These are phyloP conservation scores for Phaeotremella skinneri DNA, from an alignment of 768 basidiomycete species.

Conservation along the genomic window DNA sequence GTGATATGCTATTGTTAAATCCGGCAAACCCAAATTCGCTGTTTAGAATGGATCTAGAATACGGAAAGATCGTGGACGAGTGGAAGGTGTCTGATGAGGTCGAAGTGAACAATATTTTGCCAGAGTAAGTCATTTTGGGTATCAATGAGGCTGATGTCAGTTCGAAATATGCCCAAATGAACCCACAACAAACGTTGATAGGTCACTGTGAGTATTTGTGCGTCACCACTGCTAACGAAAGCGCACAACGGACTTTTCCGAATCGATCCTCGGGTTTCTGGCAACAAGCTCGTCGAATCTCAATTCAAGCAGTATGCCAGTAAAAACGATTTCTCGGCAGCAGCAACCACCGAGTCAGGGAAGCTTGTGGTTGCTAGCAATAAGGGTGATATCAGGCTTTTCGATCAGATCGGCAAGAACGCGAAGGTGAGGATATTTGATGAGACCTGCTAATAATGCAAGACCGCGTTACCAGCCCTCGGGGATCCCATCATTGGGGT, in stretches of 20 bases:
- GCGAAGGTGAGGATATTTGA: slow-evolving; percentile 61
- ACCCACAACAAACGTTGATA: slow-evolving; percentile 85
- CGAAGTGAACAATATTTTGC: slow-evolving; percentile 81
- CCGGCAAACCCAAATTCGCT: slow-evolving; percentile 74
- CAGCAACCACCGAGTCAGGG: slow-evolving; percentile 80
- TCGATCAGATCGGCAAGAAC: slow-evolving; percentile 95
- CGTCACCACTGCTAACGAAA: slow-evolving; percentile 42
- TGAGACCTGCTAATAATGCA: neutral
- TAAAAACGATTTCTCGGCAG: slow-evolving; percentile 93
- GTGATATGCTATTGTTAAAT: slow-evolving; percentile 90
- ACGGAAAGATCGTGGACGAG: slow-evolving; percentile 94
- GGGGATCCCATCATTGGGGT: slow-evolving; percentile 94
- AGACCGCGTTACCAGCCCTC: slow-evolving; percentile 86
- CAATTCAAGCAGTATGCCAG: slow-evolving; percentile 93
- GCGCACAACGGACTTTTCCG: slow-evolving; percentile 96
- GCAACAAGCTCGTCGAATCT: slow-evolving; percentile 86
- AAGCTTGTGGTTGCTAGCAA: slow-evolving; percentile 89
- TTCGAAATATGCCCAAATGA: slow-evolving; percentile 91
- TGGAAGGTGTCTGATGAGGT: slow-evolving; percentile 96
- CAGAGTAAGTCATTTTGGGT: slow-evolving; percentile 56
- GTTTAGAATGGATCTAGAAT: slow-evolving; percentile 84
- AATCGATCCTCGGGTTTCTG: slow-evolving; percentile 90
- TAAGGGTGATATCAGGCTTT: slow-evolving; percentile 94
- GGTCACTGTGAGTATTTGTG: slow-evolving; percentile 56
- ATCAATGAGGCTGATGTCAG: slow-evolving; percentile 24